Base-by-base conservation (phyloP, 768 basidiomycete species). In the Hericium erinaceus region DNA sequence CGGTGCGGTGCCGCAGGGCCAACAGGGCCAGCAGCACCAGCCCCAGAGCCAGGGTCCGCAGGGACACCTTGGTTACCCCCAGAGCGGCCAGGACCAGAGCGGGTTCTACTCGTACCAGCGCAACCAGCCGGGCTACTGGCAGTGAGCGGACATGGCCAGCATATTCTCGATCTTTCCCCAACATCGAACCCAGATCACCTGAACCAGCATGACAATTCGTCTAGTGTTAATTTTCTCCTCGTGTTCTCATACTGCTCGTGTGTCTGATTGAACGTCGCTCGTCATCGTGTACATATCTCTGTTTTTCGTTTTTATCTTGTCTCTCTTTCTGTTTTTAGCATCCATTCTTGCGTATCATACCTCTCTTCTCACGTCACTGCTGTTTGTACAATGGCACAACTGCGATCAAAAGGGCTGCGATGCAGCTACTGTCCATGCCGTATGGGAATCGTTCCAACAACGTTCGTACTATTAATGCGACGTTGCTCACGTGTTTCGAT, bases 21-120 rank as follows among this genome's bases (percentile, higher is more conserved):
- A 78, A 20, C 80, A 81, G 56, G 67, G 65, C 6, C 74, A 75
- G 53, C 75, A 74, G 54, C 65, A 65, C 48, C 72, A 73, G 66
- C 68, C 67, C 11, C 71, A 71, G 58, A 68, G 70, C 49, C 74
- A 75, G 55, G 69, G 65, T 11, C 71, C 83, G 20, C 82, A 84
- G 66, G 80, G 71, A 2, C 81, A 83, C 65, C 74, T 82, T 16
- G 81, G 78, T 15, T 85, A 85, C 67, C 80, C 81, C 18, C 85
- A 86, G 46, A 81, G 80, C 46, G 80, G 77, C 52, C 85, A 88
- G 49, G 82, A 74, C 13, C 78, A 73, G 64, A 57, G 60, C 38
- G 90, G 87, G 67, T 89, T 90, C 67, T 80, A 81, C 61, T 88
- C 88, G 67, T 86, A 46, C n/a, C 44, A n/a, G 44, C 44, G 44